Conservation (phyloP, 441 rosid species). For the Eutrema salsugineum region DNA sequence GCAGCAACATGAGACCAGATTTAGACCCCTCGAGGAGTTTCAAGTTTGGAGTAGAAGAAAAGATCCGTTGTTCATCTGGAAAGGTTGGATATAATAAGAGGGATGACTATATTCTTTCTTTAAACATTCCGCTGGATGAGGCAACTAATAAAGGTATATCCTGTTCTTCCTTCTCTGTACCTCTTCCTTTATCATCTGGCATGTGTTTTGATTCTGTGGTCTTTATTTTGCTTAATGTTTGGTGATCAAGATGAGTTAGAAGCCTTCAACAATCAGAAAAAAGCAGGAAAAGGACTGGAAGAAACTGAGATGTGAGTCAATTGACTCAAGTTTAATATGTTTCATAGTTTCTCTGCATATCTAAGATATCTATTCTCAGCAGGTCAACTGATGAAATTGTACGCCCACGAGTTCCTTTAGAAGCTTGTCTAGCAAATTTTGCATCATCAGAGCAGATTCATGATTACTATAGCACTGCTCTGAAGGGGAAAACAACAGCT, state of each 20-base stretch:
- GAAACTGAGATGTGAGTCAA: constrained; percentile 75
- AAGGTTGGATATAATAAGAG: constrained; percentile 87
- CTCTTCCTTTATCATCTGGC: constrained; percentile 6
- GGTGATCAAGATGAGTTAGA: constrained; percentile 66
- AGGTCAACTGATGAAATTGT: constrained; percentile 73
- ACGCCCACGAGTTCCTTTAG: constrained; percentile 94
- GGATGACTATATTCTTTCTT: constrained; percentile 84
- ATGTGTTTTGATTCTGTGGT: neutral
- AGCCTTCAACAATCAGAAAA: constrained; percentile 63
- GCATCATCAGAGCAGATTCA: constrained; percentile 78
- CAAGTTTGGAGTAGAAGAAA: constrained; percentile 96
- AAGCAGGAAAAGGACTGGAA: constrained; percentile 55
- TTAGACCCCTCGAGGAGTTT: constrained; percentile 85
- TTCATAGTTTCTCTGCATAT: constrained; percentile 13
- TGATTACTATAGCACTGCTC: constrained; percentile 87
- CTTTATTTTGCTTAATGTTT: constrained; percentile 14
- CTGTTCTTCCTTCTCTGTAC: constrained; percentile 6
- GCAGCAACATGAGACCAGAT: constrained; percentile 52
- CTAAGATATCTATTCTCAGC: constrained; percentile 36
- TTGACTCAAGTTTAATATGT: constrained; percentile 5
- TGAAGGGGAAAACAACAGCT: constrained; percentile 83
- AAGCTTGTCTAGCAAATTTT: constrained; percentile 87
- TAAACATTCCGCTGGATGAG: constrained; percentile 87
- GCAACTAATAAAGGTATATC: constrained; percentile 78
- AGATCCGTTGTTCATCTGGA: constrained; percentile 84